Conservation (phyloP, 2,329 filamentous ascomycete species). For the Diaporthe destruens region DNA sequence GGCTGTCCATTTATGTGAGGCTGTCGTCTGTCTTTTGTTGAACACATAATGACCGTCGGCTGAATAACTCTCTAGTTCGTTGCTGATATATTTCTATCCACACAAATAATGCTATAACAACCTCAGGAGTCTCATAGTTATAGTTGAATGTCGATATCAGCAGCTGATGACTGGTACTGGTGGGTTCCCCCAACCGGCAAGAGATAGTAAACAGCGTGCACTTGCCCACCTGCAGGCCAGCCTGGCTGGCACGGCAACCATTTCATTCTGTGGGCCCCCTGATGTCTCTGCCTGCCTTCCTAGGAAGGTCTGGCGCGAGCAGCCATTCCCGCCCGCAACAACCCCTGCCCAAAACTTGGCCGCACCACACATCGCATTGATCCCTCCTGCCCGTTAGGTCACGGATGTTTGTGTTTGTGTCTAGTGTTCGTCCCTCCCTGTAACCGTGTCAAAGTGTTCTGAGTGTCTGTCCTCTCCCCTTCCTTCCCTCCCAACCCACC, state of each 20-base stretch:
- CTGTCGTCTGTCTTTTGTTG: neutral
- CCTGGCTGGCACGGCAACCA: slow-evolving; percentile 25
- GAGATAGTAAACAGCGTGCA: slow-evolving; percentile 12
- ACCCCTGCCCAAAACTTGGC: slow-evolving; percentile 31
- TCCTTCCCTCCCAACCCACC: neutral
- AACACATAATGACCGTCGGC: neutral
- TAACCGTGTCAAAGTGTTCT: neutral
- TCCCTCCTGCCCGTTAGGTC: neutral
- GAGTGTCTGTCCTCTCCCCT: neutral
- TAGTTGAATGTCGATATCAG: neutral
- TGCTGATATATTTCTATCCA: neutral
- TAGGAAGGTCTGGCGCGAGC: neutral
- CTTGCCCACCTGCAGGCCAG: neutral
- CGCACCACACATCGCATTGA: slow-evolving; percentile 21
- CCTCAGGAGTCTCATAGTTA: neutral
- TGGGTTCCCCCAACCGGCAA: neutral
- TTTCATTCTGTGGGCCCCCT: too few relatives aligned
- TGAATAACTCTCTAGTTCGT: neutral
- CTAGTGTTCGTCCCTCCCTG: neutral
- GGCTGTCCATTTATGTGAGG: slow-evolving; percentile 7
- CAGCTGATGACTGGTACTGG: slow-evolving; percentile 28
- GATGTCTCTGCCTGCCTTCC: neutral
- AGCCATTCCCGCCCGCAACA: neutral
- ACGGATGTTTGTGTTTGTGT: slow-evolving; percentile 22
- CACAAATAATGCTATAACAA: too few relatives aligned